Base-by-base conservation (phyloP, 805 yeast genomes). In the Saccharomycopsis fodiens region DNA sequence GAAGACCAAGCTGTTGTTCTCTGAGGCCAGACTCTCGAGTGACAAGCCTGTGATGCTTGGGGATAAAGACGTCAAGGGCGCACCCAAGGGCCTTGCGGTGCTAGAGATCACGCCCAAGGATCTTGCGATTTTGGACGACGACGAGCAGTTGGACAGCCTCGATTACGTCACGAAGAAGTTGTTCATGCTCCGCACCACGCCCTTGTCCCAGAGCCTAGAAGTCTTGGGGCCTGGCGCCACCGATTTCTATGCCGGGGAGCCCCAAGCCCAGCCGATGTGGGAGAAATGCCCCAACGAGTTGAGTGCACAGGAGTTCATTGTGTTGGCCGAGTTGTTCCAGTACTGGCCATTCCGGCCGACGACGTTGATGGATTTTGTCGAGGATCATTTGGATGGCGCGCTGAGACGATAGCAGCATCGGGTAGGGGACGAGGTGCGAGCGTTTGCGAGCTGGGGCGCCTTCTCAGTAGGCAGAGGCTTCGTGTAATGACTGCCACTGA, bases 271-370 rank as follows among this genome's bases (percentile, higher is more conserved):
- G 12, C 66, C 64, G 0, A 41, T 81, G 1, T 55, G 76, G 42
- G 57, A 71, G 13, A 74, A 68, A 49, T 57, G 59, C 3, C 73
- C 82, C 1, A 60, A 64, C 13, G 70, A 73, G 3, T 63, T 88
- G 39, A 66, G 78, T 0, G 57, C 65, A 2, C 74, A 73, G 1
- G 91, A 87, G n/a, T 66, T 82, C 49, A 47, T 67, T 4, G 53
- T 59, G 4, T 57, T 89, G 4, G 67, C 78, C 7, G 61, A 72
- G 2, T 67, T 64, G 2, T 86, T 82, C 57, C 70, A 67, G 35
- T 56, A 63, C 12, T 91, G 97, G 97, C 93, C 97, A 0, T 91
- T 88, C 68, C 87, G 81, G 60, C 97, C 95, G 0, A 72, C 65
- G 46, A 59, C 64, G 46, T 58, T 66, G 54, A 59, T 64, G 59